Conservation (phyloP, 495 filamentous ascomycete species). For the Rostrohypoxylon terebratum region DNA sequence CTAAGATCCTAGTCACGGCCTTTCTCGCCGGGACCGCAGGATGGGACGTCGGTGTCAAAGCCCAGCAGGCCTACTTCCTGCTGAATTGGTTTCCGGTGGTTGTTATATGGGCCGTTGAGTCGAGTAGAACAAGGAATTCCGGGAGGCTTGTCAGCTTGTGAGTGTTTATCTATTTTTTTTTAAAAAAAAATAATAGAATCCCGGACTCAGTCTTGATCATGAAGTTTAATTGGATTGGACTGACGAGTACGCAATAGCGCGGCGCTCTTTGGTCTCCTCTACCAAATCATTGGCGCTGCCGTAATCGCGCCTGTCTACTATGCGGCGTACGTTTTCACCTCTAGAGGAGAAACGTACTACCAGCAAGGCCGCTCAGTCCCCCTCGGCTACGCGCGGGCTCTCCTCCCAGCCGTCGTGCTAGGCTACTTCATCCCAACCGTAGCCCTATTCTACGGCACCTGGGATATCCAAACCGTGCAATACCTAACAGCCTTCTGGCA, state of each 20-base stretch:
- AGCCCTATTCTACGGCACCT: slow-evolving; percentile 50
- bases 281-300: slow-evolving; percentile 52
- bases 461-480: slow-evolving; percentile 42
- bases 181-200: background rate
- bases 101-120: slow-evolving; percentile 50
- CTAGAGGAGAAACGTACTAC: slow-evolving; percentile 40
- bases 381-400: slow-evolving; percentile 42
- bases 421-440: slow-evolving; percentile 52
- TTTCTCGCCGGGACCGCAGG: slow-evolving; percentile 39
- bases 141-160: slow-evolving; percentile 46
- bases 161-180: slow-evolving; percentile 18
- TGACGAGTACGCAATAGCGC: slow-evolving; percentile 16
- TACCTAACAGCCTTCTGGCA: slow-evolving; percentile 54
- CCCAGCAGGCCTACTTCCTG: slow-evolving; percentile 46
- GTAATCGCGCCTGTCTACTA: slow-evolving; percentile 56
- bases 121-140: slow-evolving; percentile 43
- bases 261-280: slow-evolving; percentile 46
- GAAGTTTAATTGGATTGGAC: background rate
- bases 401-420: slow-evolving; percentile 51
- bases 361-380: slow-evolving; percentile 48
- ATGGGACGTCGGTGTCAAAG: slow-evolving; percentile 34
- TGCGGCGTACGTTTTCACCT: slow-evolving; percentile 47
- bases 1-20: slow-evolving; percentile 40
- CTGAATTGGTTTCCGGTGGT: slow-evolving; percentile 46
- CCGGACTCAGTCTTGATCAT: background rate